Evolutionary conservation across 768 basidiomycete genomes (phyloP).

Genomic region (Leccinum barrowsii): DNA sequence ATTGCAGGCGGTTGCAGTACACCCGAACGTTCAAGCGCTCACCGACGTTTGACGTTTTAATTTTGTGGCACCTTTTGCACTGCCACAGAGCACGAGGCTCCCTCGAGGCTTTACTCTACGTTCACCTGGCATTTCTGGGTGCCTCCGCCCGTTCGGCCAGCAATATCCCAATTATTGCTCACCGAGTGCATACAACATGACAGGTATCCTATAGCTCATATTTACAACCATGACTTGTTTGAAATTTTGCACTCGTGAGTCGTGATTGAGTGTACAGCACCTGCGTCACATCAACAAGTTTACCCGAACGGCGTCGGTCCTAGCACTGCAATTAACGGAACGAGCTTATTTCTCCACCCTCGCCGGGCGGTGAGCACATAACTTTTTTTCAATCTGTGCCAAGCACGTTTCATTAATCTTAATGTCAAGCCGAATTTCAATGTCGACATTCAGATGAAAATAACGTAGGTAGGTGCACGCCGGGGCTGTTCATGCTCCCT

Average conservation of each 20-base stretch:
- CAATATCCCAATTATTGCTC: neutral
- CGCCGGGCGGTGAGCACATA: conserved; percentile 12
- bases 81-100: conserved; percentile 22
- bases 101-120: conserved; percentile 26
- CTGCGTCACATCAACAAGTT: conserved; percentile 4
- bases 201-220: neutral
- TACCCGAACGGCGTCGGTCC: conserved; percentile 8
- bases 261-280: conserved; percentile 9
- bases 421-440: conserved; percentile 15
- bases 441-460: conserved; percentile 14
- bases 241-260: neutral
- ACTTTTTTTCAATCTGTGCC: conserved; percentile 7
- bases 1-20: conserved; percentile 12
- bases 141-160: neutral
- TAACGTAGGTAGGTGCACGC: conserved; percentile 14
- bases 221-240: neutral
- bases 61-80: conserved; percentile 7
- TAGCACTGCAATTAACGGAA: conserved; percentile 21
- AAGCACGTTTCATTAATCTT: conserved; percentile 27
- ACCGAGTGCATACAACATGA: conserved; percentile 2
- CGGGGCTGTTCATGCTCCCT: conserved; percentile 25
- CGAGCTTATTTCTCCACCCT: conserved; percentile 9
- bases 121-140: neutral
- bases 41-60: conserved; percentile 5
- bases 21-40: neutral